Evolutionary conservation across 2,329 filamentous ascomycete genomes (phyloP).

Genomic region (Pseudogymnoascus pannorum): DNA sequence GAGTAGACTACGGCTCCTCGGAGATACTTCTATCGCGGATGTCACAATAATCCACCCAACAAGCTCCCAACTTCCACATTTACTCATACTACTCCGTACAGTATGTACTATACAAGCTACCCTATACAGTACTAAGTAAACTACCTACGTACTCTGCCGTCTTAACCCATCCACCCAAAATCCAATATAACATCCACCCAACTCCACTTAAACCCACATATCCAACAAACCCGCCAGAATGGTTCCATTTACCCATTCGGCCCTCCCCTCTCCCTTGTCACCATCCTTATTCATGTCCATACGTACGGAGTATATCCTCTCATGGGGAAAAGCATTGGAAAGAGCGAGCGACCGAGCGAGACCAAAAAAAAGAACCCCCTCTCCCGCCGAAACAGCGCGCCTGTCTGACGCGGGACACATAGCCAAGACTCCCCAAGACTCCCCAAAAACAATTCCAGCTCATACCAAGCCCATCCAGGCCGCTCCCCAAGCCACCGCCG

Average conservation of each 20-base stretch:
- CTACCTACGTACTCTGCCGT: background rate
- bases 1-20: background rate
- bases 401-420: background rate
- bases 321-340: background rate
- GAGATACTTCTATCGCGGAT: background rate
- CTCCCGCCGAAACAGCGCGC: background rate
- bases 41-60: background rate
- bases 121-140: no score
- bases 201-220: background rate
- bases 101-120: no score
- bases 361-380: no score
- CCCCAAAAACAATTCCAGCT: background rate
- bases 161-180: background rate
- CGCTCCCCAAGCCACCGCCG: background rate
- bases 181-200: background rate
- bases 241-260: slow-evolving; percentile 1
- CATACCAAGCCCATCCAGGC: background rate
- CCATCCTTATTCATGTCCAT: background rate
- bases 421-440: background rate
- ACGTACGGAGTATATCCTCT: no score
- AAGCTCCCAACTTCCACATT: background rate
- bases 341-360: background rate
- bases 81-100: no score
- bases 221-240: background rate
- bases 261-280: background rate